Conservation (phyloP, 176 grass and related monocot genomes). For the Musa beccarii region DNA sequence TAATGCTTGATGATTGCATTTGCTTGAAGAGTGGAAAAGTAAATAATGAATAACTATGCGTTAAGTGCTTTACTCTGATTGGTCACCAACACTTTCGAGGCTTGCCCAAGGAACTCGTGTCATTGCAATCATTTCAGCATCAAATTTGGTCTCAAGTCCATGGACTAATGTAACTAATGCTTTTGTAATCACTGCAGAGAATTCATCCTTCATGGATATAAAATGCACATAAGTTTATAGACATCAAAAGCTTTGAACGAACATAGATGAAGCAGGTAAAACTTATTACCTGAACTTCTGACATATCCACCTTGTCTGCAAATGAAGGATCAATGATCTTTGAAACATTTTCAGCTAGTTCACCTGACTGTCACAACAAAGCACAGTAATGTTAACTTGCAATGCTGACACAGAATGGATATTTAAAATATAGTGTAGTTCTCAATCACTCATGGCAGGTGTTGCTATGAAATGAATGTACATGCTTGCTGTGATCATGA, state of each 20-base stretch:
- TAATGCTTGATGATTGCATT: background rate
- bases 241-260: conserved; percentile 9
- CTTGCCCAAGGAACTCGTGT: conserved; percentile 90
- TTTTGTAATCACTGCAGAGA: conserved; percentile 88
- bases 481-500: background rate
- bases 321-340: conserved; percentile 92
- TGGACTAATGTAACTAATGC: conserved; percentile 94
- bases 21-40: background rate
- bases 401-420: background rate
- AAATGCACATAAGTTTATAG: conserved; percentile 19
- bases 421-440: too few relatives aligned
- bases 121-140: conserved; percentile 95
- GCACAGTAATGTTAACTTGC: conserved; percentile 7
- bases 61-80: conserved; percentile 76
- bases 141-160: conserved; percentile 97
- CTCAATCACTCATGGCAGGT: too few relatives aligned
- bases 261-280: conserved; percentile 15
- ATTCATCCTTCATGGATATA: conserved; percentile 68
- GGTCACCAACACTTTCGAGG: conserved; percentile 93
- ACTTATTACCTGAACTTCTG: conserved; percentile 82
- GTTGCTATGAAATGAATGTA: conserved; percentile 11
- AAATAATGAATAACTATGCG: conserved; percentile 15
- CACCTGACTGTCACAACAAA: conserved; percentile 55
- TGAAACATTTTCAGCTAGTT: conserved; percentile 90
- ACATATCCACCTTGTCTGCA: conserved; percentile 87